Percentiles rank a stretch among this genome's conserved stretches.
Evolutionary conservation across 2,329 filamentous ascomycete genomes (phyloP).

Genomic region (Mycosphaerella arachidis): DNA sequence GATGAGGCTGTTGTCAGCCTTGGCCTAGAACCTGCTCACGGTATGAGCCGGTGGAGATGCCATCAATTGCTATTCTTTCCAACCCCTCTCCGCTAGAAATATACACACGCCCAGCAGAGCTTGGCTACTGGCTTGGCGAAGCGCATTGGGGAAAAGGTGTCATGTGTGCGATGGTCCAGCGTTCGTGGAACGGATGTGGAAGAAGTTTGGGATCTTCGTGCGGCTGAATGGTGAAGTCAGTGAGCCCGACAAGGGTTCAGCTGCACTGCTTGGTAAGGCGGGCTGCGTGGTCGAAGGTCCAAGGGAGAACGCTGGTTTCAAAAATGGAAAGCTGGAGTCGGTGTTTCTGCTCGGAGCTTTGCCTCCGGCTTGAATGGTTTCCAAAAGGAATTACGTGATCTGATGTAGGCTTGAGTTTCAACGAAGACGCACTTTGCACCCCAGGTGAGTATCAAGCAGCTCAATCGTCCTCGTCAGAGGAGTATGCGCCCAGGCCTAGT

Average conservation of each 20-base stretch:
- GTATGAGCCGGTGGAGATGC: constrained; percentile 6
- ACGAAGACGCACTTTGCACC: background rate
- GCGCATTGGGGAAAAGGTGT: constrained; percentile 34
- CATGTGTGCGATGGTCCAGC: constrained; percentile 32
- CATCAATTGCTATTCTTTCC: background rate
- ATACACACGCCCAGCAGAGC: constrained; percentile 35
- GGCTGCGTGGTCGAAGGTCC: constrained; percentile 38
- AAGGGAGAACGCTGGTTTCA: constrained; percentile 33
- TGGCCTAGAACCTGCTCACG: constrained; percentile 33
- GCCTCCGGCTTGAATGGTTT: constrained; percentile 18
- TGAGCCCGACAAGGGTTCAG: constrained; percentile 35
- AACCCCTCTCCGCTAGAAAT: constrained; percentile 27
- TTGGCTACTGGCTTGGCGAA: constrained; percentile 43
- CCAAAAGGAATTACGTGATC: background rate
- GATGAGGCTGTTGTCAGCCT: constrained; percentile 35
- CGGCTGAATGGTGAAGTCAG: constrained; percentile 32
- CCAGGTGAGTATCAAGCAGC: background rate
- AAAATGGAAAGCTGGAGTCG: constrained; percentile 34
- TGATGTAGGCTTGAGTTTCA: too few relatives aligned
- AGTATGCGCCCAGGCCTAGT: constrained; percentile 40
- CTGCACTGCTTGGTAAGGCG: constrained; percentile 35
- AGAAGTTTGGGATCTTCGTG: constrained; percentile 27
- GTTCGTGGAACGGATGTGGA: constrained; percentile 36
- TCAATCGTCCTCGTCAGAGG: constrained; percentile 43
- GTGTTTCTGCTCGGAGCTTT: constrained; percentile 34